Evolutionary conservation across 345 rosid species (phyloP).

Genomic region (Viola odorata): DNA sequence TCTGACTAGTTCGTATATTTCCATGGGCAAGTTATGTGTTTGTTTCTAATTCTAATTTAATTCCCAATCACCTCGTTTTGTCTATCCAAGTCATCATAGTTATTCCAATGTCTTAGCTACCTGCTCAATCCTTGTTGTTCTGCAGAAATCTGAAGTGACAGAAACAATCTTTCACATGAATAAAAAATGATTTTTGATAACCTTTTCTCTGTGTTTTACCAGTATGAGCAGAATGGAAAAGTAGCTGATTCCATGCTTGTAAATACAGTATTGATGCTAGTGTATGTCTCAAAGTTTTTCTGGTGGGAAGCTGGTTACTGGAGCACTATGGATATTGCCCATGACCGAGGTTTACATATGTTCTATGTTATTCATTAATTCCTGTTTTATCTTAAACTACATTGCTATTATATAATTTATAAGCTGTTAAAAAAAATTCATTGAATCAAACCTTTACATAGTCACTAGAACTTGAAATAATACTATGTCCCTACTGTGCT

Average conservation of each 20-base stretch:
- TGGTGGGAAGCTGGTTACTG: conserved; percentile 99
- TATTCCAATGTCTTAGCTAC: background rate
- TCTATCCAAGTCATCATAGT: too few species aligned
- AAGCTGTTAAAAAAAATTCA: too few species aligned
- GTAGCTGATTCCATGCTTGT: conserved; percentile 93
- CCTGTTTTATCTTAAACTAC: background rate
- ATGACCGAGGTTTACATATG: conserved; percentile 78
- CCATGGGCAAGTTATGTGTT: too few species aligned
- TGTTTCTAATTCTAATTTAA: too few species aligned
- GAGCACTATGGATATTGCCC: conserved; percentile 99
- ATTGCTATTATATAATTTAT: too few species aligned
- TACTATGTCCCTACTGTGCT: background rate
- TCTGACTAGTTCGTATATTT: background rate
- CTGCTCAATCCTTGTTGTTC: background rate
- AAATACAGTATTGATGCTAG: conserved; percentile 81
- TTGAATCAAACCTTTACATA: too few species aligned
- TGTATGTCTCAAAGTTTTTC: conserved; percentile 86
- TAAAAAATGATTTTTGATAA: conserved; percentile 5
- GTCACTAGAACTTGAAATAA: too few species aligned
- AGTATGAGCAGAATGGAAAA: conserved; percentile 78
- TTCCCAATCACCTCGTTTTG: too few species aligned
- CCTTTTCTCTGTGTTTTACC: conserved; percentile 22
- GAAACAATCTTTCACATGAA: background rate
- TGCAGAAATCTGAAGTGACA: background rate
- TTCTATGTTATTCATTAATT: conserved; percentile 7